Conservation (phyloP, 2,329 filamentous ascomycete genomes). For the Lomentospora prolificans region DNA sequence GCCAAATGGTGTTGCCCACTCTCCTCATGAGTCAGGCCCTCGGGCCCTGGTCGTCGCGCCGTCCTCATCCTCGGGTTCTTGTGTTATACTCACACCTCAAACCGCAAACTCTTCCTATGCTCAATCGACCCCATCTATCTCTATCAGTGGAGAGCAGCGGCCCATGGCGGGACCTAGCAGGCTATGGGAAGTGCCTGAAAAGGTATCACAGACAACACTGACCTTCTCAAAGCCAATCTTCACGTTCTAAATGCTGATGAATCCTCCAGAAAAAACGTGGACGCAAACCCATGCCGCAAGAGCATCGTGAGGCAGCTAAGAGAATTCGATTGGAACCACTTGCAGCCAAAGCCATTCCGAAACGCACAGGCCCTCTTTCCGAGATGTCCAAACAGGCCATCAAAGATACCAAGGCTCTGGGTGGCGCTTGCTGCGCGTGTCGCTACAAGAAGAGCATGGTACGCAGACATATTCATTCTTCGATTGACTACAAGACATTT, state of each 20-base stretch:
- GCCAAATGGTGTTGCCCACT: too few relatives aligned
- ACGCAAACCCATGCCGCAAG: neutral
- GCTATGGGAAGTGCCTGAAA: neutral
- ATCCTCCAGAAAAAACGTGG: neutral
- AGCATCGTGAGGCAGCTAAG: neutral
- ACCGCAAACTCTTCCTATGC: neutral
- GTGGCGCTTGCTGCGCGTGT: conserved; percentile 2
- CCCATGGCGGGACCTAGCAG: neutral
- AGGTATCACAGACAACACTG: too few relatives aligned
- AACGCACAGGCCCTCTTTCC: conserved; percentile 1
- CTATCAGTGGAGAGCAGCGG: neutral
- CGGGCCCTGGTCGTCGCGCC: neutral
- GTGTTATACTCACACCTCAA: neutral
- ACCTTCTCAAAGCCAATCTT: too few relatives aligned
- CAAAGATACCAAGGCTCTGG: neutral
- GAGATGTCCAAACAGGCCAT: neutral
- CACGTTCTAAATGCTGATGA: too few relatives aligned
- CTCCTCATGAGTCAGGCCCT: too few relatives aligned
- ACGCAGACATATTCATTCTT: too few relatives aligned
- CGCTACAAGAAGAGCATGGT: conserved; percentile 8
- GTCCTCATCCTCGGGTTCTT: neutral
- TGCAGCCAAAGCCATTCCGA: neutral
- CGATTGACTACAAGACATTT: too few relatives aligned
- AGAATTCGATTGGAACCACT: neutral
- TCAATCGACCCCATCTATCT: neutral